Evolutionary conservation across 306 rosid species (phyloP).

Genomic region (Begonia loranthoides): DNA sequence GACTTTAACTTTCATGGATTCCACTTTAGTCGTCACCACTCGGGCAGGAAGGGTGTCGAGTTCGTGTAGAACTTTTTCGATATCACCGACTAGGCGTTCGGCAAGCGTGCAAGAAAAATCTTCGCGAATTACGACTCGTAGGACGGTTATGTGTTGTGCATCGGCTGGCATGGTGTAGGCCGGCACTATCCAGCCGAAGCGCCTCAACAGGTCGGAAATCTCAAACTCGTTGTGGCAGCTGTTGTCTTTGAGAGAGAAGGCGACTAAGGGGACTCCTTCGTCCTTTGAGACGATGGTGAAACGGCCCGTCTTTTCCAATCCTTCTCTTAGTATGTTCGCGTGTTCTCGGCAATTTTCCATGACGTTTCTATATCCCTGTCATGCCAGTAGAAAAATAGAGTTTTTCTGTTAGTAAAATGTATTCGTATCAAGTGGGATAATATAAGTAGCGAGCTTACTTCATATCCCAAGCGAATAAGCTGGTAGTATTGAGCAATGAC

Average conservation of each 20-base stretch:
- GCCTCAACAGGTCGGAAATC: slow-evolving; percentile 4
- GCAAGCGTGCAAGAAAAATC: slow-evolving; percentile 8
- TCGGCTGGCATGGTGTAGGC: slow-evolving; percentile 11
- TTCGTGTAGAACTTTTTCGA: slow-evolving; percentile 3
- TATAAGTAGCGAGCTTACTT: not conserved
- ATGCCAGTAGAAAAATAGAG: not conserved
- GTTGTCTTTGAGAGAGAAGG: slow-evolving; percentile 9
- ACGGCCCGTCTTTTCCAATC: slow-evolving; percentile 5
- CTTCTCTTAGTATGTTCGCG: slow-evolving; percentile 5
- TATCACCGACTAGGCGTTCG: slow-evolving; percentile 2
- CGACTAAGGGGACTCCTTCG: slow-evolving; percentile 12
- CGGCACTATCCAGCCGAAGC: slow-evolving; percentile 11
- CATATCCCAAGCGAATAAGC: slow-evolving; percentile 7
- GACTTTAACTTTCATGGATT: not conserved
- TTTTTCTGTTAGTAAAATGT: not conserved
- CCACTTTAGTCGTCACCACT: not conserved
- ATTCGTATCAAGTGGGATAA: not conserved
- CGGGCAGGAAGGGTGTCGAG: slow-evolving; percentile 8
- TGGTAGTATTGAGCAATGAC: slow-evolving; percentile 8
- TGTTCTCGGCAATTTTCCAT: slow-evolving; percentile 13
- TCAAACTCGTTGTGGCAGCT: slow-evolving; percentile 8
- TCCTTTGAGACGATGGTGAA: slow-evolving; percentile 7
- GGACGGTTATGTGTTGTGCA: slow-evolving; percentile 5
- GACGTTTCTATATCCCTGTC: slow-evolving; percentile 7
- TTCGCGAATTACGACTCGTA: slow-evolving; percentile 10